These are phyloP conservation scores for Celoporthe dispersa DNA, from an alignment of 2,329 filamentous ascomycete species.

Conservation along the genomic window DNA sequence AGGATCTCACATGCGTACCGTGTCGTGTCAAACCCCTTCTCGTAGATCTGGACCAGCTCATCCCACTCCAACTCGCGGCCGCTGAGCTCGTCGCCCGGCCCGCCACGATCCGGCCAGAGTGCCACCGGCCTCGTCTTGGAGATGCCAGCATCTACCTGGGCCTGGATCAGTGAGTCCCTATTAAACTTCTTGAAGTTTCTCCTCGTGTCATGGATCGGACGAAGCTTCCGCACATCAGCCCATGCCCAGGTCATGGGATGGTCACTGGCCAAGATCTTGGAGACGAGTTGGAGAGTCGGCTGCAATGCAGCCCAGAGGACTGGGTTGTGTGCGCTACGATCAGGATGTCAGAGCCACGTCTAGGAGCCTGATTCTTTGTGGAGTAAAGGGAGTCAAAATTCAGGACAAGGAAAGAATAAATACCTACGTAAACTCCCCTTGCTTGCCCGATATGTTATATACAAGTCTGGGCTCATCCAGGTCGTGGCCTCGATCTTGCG, in stretches of 20 bases:
- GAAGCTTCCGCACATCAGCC: constrained; percentile 21
- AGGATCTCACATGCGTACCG: constrained; percentile 24
- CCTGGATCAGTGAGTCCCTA: neutral
- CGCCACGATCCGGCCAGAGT: constrained; percentile 4
- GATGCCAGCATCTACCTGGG: neutral
- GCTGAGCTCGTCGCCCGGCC: neutral
- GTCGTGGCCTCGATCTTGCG: neutral
- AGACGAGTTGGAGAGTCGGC: constrained; percentile 24
- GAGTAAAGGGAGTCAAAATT: neutral
- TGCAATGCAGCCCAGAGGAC: constrained; percentile 26
- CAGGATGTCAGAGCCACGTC: neutral
- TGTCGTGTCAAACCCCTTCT: constrained; percentile 15
- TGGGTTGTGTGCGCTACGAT: neutral
- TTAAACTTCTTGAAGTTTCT: no score
- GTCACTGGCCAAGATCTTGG: constrained; percentile 20
- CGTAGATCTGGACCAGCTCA: constrained; percentile 1
- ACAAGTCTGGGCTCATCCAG: constrained; percentile 8
- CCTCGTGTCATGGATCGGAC: neutral
- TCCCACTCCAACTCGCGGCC: neutral
- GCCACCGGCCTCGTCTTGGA: neutral
- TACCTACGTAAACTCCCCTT: constrained; percentile 25
- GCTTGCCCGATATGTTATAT: constrained; percentile 20
- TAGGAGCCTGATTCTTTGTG: neutral
- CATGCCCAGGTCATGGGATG: constrained; percentile 23
- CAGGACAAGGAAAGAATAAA: neutral